Conservation (phyloP, 371 early-diverging fungal species). For the Capillidium rhysosporum region DNA sequence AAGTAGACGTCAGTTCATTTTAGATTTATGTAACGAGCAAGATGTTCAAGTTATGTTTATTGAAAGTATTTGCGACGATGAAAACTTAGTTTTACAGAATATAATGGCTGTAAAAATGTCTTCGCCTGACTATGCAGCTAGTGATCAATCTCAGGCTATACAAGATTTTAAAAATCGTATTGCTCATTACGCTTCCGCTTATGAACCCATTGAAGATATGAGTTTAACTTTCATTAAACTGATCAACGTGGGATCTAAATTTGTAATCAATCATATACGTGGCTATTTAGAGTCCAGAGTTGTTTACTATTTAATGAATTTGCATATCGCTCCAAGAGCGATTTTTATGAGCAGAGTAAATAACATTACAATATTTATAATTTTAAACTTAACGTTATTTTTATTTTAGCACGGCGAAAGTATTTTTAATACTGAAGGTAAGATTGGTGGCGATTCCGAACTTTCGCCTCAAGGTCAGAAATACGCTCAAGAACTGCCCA, state of each 20-base stretch:
- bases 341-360: conserved; percentile 72
- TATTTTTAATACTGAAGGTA: conserved; percentile 60
- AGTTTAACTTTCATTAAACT: conserved; percentile 72
- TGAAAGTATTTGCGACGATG: conserved; percentile 83
- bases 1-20: conserved; percentile 46
- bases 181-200: conserved; percentile 64
- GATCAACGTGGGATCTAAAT: conserved; percentile 81
- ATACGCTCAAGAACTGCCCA: conserved; percentile 68
- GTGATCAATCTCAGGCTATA: conserved; percentile 38
- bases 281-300: conserved; percentile 88
- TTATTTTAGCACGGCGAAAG: conserved; percentile 73
- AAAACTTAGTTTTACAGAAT: conserved; percentile 58
- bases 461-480: conserved; percentile 64
- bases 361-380: conserved; percentile 12
- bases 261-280: conserved; percentile 69
- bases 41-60: conserved; percentile 82
- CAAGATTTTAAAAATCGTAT: conserved; percentile 78
- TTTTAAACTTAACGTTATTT: neutral
- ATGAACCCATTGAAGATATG: conserved; percentile 62
- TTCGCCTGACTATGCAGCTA: conserved; percentile 77
- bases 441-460: conserved; percentile 88
- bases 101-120: conserved; percentile 81
- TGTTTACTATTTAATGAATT: conserved; percentile 92
- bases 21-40: conserved; percentile 34
- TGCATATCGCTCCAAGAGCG: conserved; percentile 76